phyloP scores from a whole-genome alignment of 2,329 filamentous ascomycete genomes.

The Graphilbum sp. region DNA sequence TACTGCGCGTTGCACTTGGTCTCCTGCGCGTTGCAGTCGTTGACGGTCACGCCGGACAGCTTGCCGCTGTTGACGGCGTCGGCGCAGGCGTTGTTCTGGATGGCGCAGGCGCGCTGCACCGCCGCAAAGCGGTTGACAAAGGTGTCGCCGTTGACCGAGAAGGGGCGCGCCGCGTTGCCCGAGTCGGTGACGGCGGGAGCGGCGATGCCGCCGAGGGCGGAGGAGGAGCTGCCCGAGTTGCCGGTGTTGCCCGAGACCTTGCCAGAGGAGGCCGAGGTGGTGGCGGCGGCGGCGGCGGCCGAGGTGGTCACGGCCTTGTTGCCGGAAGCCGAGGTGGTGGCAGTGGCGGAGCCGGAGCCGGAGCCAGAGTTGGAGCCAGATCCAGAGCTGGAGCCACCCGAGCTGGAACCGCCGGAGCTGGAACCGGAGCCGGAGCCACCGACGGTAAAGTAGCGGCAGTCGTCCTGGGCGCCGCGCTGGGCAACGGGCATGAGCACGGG shows the following conservation, averaged over 20 bases:
- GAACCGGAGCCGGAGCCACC: conserved; percentile 9
- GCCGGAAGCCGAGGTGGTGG: conserved; percentile 7
- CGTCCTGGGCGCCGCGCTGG: conserved; percentile 50
- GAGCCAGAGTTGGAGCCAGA: too few relatives aligned
- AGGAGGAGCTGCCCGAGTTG: background rate
- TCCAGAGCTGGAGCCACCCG: background rate
- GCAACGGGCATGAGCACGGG: conserved; percentile 50
- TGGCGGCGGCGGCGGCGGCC: conserved; percentile 3
- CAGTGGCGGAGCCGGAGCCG: conserved; percentile 8
- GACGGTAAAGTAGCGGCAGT: conserved; percentile 46
- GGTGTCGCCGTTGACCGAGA: conserved; percentile 37
- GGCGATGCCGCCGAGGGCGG: conserved; percentile 31
- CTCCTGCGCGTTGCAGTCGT: conserved; percentile 41
- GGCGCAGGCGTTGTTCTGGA: conserved; percentile 45
- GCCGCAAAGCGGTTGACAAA: conserved; percentile 41
- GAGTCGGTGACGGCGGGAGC: conserved; percentile 33
- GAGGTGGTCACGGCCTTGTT: conserved; percentile 6
- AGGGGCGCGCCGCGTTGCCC: conserved; percentile 32
- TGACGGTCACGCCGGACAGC: conserved; percentile 21
- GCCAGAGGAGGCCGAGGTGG: background rate
- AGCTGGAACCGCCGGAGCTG: conserved; percentile 7
- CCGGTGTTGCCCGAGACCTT: conserved; percentile 1
- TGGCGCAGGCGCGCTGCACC: conserved; percentile 42
- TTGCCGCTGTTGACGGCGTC: conserved; percentile 36
- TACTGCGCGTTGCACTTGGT: conserved; percentile 18